Percentiles rank a stretch among this genome's conserved stretches.
Conservation (phyloP, 805 yeast species). For the Nakazawaea pomicola region DNA sequence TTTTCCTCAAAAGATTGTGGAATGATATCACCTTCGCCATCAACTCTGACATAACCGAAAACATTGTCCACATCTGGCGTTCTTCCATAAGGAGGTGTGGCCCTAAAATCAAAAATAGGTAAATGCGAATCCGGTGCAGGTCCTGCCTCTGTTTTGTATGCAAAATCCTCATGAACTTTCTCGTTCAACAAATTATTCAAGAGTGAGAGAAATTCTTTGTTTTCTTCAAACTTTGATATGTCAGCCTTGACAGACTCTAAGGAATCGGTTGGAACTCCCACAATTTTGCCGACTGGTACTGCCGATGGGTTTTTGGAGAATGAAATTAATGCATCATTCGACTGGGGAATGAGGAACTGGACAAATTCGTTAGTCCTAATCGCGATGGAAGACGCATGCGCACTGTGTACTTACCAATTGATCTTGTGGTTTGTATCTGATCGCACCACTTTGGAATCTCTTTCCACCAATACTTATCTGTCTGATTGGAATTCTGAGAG, state of each 20-base stretch:
- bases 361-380: no score
- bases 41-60: conserved; percentile 64
- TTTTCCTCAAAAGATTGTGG: conserved; percentile 54
- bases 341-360: conserved; percentile 8
- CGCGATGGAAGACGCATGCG: no score
- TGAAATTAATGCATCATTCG: conserved; percentile 18
- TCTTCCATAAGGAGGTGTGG: conserved; percentile 58
- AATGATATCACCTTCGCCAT: conserved; percentile 47
- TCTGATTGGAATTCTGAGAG: neutral
- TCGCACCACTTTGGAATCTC: conserved; percentile 3
- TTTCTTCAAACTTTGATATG: conserved; percentile 22
- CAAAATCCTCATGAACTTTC: conserved; percentile 38
- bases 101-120: conserved; percentile 71
- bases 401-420: conserved; percentile 18
- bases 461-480: neutral
- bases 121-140: conserved; percentile 47
- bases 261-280: conserved; percentile 1
- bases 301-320: conserved; percentile 23
- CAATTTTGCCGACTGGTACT: conserved; percentile 20
- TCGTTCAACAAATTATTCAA: conserved; percentile 21
- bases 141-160: conserved; percentile 52
- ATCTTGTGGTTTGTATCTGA: conserved; percentile 14
- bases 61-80: conserved; percentile 68
- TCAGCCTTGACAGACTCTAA: conserved; percentile 12
- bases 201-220: conserved; percentile 19